Base-by-base conservation (phyloP, 192 early-diverging fungal genomes). In the Linnemannia zychae region DNA sequence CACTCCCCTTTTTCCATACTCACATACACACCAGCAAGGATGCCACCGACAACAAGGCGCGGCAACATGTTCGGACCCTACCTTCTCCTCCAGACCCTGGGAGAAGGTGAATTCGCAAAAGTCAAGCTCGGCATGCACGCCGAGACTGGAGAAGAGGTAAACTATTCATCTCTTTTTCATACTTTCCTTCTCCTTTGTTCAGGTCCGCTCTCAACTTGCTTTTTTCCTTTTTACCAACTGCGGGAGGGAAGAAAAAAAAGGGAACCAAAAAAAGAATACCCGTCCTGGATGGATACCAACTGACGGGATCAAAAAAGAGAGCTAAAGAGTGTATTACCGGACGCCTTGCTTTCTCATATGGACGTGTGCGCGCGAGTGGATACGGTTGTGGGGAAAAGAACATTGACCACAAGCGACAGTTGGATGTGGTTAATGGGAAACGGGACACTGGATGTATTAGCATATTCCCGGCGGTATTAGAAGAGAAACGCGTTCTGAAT, bases 21-120 rank as follows among this genome's bases (percentile, higher is more conserved):
- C 60, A 46, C 57, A 71, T 50, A 13, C 38, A 13, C 38, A n/a
- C 74, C 18, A 53, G 63, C 38, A 24, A 77, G 52, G 24, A 80
- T 83, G 79, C 67, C 80, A 74, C 63, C 75, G 36, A 71, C 84
- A 84, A 82, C 79, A 71, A 66, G 90, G 85, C 90, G 89, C 85
- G 88, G 91, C 66, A 93, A 92, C 46, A 93, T 95, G 80, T 95
- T 97, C 86, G 96, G 98, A 20, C 96, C 97, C 77, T 99, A 99
- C 90, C 85, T 97, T 22, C 92, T 99, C 77, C 93, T 98, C 70
- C 98, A 99, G 90, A 99, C 98, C 24, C 91, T 99, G 36, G 97
- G 98, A 75, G 97, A 99, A 88, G 98, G 98, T 66, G 98, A 99
- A 91, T 99, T 99, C 87, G 98, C 97, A 72, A 98, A 99, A 88